Conservation (phyloP, 2,329 filamentous ascomycete species). For the Penicillium sp. region DNA sequence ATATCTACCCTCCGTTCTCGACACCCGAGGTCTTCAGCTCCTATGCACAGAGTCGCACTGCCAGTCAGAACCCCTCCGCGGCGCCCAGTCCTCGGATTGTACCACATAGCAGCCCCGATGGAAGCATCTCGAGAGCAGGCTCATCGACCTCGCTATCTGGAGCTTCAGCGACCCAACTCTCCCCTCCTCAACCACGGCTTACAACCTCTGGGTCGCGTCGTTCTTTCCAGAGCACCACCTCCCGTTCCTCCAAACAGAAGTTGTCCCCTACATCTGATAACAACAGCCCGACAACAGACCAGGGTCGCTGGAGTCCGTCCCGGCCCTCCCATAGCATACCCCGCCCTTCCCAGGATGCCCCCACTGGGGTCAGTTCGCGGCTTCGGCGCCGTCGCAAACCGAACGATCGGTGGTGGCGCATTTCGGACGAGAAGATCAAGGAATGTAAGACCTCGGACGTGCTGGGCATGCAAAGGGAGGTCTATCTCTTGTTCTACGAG, state of each 20-base stretch:
- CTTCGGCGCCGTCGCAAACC: slow-evolving; percentile 60
- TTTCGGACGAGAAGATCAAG: slow-evolving; percentile 95
- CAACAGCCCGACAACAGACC: slow-evolving; percentile 29
- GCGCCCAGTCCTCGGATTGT: slow-evolving; percentile 51
- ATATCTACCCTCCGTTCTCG: slow-evolving; percentile 73
- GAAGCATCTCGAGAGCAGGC: slow-evolving; percentile 34
- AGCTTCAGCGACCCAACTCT: slow-evolving; percentile 18
- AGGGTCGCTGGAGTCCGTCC: slow-evolving; percentile 28
- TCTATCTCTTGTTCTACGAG: slow-evolving; percentile 96
- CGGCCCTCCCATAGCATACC: slow-evolving; percentile 27
- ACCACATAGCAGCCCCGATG: slow-evolving; percentile 34
- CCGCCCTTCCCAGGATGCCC: slow-evolving; percentile 25
- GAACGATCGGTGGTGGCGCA: slow-evolving; percentile 89
- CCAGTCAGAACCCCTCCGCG: slow-evolving; percentile 54
- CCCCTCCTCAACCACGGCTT: slow-evolving; percentile 25
- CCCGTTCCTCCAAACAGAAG: slow-evolving; percentile 29
- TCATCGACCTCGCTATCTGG: slow-evolving; percentile 39
- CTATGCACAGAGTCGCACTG: slow-evolving; percentile 64
- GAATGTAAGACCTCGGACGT: slow-evolving; percentile 92
- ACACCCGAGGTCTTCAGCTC: slow-evolving; percentile 77
- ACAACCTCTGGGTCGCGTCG: slow-evolving; percentile 35
- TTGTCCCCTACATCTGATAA: slow-evolving; percentile 22
- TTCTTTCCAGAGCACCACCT: slow-evolving; percentile 35
- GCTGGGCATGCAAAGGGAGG: slow-evolving; percentile 88
- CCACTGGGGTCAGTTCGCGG: slow-evolving; percentile 34